Evolutionary conservation across 352 stramenopile genomes (phyloP).

Genomic region (Globisporangium spinosum): DNA sequence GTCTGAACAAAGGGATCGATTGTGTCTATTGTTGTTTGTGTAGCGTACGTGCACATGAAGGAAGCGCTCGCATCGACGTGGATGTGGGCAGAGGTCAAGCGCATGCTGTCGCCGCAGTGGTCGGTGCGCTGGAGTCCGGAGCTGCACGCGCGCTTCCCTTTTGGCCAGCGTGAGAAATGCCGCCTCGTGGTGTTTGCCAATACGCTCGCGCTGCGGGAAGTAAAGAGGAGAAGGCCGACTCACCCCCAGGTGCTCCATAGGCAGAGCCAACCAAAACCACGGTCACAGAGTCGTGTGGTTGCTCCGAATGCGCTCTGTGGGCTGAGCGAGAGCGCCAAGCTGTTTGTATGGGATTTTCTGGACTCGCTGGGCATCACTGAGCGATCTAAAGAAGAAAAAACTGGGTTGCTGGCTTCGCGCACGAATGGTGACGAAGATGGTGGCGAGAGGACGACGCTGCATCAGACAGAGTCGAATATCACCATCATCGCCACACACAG

Average conservation of each 20-base stretch:
- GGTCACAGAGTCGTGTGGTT: background rate
- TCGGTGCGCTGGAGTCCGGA: conserved; percentile 52
- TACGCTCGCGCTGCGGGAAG: conserved; percentile 24
- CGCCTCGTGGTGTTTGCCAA: conserved; percentile 56
- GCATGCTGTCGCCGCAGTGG: conserved; percentile 52
- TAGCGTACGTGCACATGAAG: conserved; percentile 28
- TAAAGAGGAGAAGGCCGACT: background rate
- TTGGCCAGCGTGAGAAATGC: conserved; percentile 51
- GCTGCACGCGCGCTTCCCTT: conserved; percentile 51
- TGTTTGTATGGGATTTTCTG: background rate
- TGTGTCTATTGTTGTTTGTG: background rate
- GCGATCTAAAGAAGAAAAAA: background rate
- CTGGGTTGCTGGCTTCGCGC: background rate
- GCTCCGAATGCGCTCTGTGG: background rate
- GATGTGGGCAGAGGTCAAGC: conserved; percentile 34
- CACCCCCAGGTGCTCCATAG: background rate
- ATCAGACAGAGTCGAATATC: background rate
- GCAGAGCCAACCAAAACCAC: background rate
- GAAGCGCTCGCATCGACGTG: conserved; percentile 25
- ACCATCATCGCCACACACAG: background rate
- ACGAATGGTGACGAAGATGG: background rate
- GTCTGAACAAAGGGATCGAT: background rate
- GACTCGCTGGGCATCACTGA: background rate
- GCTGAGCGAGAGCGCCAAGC: background rate
- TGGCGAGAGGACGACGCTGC: background rate